phyloP scores from a whole-genome alignment of 1,139 yeast species.

The Sugiyamaella xylanicola region DNA sequence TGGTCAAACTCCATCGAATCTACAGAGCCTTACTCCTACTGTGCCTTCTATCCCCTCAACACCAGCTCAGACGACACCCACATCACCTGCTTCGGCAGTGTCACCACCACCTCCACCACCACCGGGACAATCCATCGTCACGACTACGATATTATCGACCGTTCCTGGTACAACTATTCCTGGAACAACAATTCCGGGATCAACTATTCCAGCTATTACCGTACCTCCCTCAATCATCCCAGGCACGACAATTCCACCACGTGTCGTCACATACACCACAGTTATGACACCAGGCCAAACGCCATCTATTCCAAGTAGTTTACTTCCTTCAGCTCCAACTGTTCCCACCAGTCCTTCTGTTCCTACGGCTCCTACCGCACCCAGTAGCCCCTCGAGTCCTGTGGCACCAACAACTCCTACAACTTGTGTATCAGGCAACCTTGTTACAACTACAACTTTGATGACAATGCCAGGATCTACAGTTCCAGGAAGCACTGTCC shows the following conservation, averaged over 20 bases:
- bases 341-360: background rate
- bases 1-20: background rate
- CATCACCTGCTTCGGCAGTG: background rate
- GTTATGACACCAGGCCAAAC: slow-evolving; percentile 6
- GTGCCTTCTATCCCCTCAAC: background rate
- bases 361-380: slow-evolving; percentile 7
- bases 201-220: slow-evolving; percentile 26
- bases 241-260: slow-evolving; percentile 24
- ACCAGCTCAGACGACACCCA: background rate
- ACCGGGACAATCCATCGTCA: background rate
- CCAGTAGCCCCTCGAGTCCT: slow-evolving; percentile 11
- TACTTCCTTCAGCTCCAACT: background rate
- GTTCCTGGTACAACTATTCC: slow-evolving; percentile 27
- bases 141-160: slow-evolving; percentile 19
- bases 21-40: background rate
- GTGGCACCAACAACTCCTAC: slow-evolving; percentile 13
- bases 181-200: slow-evolving; percentile 27
- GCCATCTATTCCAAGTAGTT: background rate
- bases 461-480: slow-evolving; percentile 23
- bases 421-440: background rate
- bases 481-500: slow-evolving; percentile 21
- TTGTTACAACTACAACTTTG: background rate
- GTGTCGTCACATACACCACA: slow-evolving; percentile 20
- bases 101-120: slow-evolving; percentile 20
- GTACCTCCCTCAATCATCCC: slow-evolving; percentile 19